These are phyloP conservation scores for Chalara sp. DNA, from an alignment of 2,329 filamentous ascomycete genomes.

Conservation along the genomic window DNA sequence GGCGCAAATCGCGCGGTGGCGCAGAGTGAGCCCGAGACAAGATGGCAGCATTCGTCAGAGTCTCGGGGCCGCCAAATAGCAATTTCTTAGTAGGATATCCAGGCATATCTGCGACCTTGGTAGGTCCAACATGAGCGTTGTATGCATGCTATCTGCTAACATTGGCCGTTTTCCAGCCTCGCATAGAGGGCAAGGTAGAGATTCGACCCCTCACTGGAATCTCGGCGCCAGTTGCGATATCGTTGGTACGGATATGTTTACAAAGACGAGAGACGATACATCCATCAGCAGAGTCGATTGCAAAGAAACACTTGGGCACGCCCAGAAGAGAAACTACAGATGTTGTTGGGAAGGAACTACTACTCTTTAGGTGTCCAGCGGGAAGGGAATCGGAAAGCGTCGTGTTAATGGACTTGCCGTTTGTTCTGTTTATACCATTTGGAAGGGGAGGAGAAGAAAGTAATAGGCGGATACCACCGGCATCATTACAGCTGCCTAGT, in stretches of 20 bases:
- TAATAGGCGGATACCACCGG: slow-evolving; percentile 83
- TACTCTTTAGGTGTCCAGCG: slow-evolving; percentile 79
- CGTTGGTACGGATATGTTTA: slow-evolving; percentile 87
- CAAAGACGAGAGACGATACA: slow-evolving; percentile 95
- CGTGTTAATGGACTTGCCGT: slow-evolving; percentile 93
- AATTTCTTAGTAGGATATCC: slow-evolving; percentile 96
- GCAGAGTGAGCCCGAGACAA: slow-evolving; percentile 29
- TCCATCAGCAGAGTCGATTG: slow-evolving; percentile 87
- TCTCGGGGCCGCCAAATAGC: slow-evolving; percentile 94
- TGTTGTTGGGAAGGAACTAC: slow-evolving; percentile 90
- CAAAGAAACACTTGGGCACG: slow-evolving; percentile 85
- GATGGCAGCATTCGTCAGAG: slow-evolving; percentile 81
- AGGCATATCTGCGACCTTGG: slow-evolving; percentile 93
- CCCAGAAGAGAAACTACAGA: slow-evolving; percentile 87
- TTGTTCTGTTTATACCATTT: slow-evolving; percentile 95
- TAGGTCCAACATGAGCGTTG: slow-evolving; percentile 43
- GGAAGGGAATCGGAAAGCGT: slow-evolving; percentile 84
- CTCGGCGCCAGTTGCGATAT: slow-evolving; percentile 84
- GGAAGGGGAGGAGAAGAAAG: slow-evolving; percentile 86
- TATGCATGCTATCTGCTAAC: slow-evolving; percentile 11
- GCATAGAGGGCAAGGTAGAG: slow-evolving; percentile 96
- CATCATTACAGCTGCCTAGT: slow-evolving; percentile 82
- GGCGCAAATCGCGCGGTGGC: slow-evolving; percentile 24
- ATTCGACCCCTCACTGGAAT: slow-evolving; percentile 81
- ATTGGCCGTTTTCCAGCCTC: slow-evolving; percentile 55